phyloP scores from a whole-genome alignment of 2,329 filamentous ascomycete species.

The Iodosphaeria phyllophila region DNA sequence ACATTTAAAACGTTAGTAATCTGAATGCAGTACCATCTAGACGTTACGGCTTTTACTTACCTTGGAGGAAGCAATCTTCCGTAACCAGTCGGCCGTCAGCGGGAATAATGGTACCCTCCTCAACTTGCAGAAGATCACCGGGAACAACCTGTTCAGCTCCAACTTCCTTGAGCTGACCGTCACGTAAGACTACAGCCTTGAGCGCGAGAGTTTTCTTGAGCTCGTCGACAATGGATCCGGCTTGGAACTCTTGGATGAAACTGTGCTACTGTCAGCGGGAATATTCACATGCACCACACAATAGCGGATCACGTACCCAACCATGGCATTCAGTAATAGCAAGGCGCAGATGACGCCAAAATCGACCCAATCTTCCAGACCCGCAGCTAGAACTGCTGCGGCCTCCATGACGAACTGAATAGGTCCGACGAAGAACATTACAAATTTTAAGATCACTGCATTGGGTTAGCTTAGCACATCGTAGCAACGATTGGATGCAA shows the following conservation, averaged over 20 bases:
- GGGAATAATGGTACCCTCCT: conserved; percentile 83
- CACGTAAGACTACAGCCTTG: conserved; percentile 73
- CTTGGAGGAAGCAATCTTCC: conserved; percentile 67
- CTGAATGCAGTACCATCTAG: no score
- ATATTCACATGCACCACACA: no score
- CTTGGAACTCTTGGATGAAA: conserved; percentile 83
- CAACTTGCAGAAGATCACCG: conserved; percentile 75
- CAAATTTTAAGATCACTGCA: conserved; percentile 67
- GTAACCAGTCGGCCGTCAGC: conserved; percentile 77
- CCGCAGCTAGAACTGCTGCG: conserved; percentile 63
- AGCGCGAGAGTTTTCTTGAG: conserved; percentile 80
- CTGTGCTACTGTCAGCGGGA: no score
- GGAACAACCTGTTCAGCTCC: conserved; percentile 73
- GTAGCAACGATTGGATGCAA: not conserved
- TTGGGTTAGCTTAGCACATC: no score
- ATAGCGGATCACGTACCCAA: conserved; percentile 82
- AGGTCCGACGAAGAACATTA: conserved; percentile 35
- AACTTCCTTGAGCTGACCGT: conserved; percentile 58
- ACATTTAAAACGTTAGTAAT: no score
- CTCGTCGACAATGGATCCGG: conserved; percentile 77
- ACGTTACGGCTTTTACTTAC: no score
- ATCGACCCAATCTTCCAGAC: conserved; percentile 80
- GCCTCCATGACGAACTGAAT: conserved; percentile 93
- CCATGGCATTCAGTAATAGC: conserved; percentile 64
- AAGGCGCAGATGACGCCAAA: conserved; percentile 80